Base-by-base conservation (phyloP, 179 eudicot genomes). In the Silene noctiflora region DNA sequence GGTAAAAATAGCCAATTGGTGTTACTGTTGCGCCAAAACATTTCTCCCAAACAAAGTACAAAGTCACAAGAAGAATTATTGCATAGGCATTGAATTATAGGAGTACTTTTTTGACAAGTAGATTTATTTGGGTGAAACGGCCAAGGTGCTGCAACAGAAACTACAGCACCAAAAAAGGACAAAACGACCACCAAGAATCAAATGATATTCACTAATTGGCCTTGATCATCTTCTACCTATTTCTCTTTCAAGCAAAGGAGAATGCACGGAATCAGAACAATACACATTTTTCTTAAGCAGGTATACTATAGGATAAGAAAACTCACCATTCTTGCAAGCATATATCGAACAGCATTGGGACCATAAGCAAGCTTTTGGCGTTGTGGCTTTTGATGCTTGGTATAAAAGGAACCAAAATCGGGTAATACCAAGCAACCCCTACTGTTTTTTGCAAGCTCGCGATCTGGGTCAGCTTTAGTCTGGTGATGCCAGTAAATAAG, bases 401-500 rank as follows among this genome's bases (percentile, higher is more conserved):
- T 90, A 83, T 95, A 95, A 58, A 95, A 95, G 59, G 99, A 93
- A 51, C 91, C 86, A 75, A 91, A 65, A 25, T 91, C 99, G 6
- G 99, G 99, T 75, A 95, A 81, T 29, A 89, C 86, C 80, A 95
- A 83, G 84, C 99, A 93, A 60, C 99, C 99, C 85, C 92, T 85
- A 76, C 96, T 87, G 21, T 89, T 89, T 85, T 81, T 85, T 70
- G 86, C 81, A 69, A 95, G 87, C 76, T 74, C 82, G 69, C 85
- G 81, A 84, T 95, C 99, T n/a, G 98, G 99, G n/a, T 91, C 94
- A 44, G 92, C 87, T 69, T 88, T 86, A 35, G 89, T 81, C 75
- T 93, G 98, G 79, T 84, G 88, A 78, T 93, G 86, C 99, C 99
- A 95, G 84, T 80, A 91, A 48, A 95, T 91, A 75, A 95, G 85